These are phyloP conservation scores for Eucalyptus cloeziana DNA, from an alignment of 345 rosid genomes.

Conservation along the genomic window DNA sequence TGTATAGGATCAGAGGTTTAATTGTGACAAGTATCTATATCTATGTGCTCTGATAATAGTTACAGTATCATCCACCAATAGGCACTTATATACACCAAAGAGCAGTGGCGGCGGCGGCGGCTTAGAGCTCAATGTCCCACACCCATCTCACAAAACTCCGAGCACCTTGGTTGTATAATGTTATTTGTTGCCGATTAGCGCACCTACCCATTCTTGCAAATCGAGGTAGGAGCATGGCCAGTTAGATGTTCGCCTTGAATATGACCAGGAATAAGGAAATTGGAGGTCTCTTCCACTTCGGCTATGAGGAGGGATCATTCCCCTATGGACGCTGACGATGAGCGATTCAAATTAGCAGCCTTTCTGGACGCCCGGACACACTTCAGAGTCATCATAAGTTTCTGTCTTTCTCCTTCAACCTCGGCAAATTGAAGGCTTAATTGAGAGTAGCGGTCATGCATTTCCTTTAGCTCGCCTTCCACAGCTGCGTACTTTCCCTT, in stretches of 20 bases:
- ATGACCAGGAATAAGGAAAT: neutral
- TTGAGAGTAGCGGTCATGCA: conserved; percentile 92
- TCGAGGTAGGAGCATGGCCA: neutral
- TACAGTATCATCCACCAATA: neutral
- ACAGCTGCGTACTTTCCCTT: conserved; percentile 59
- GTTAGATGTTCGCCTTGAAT: neutral
- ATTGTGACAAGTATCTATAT: neutral
- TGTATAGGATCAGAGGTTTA: neutral
- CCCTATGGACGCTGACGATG: conserved; percentile 39
- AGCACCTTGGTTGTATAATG: neutral
- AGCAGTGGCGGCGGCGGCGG: neutral
- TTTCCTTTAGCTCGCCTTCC: conserved; percentile 80
- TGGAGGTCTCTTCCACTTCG: neutral
- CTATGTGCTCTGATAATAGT: neutral
- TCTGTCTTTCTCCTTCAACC: conserved; percentile 98
- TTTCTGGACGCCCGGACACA: conserved; percentile 65
- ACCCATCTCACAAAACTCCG: neutral
- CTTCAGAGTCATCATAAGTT: conserved; percentile 94
- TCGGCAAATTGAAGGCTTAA: conserved; percentile 96
- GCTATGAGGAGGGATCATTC: conserved; percentile 10
- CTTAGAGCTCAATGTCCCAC: neutral
- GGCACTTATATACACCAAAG: neutral
- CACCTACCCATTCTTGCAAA: neutral
- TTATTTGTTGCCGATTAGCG: neutral
- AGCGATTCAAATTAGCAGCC: conserved; percentile 19